These are phyloP conservation scores for Brassica hybrid DNA, from an alignment of 441 rosid genomes.

Conservation along the genomic window DNA sequence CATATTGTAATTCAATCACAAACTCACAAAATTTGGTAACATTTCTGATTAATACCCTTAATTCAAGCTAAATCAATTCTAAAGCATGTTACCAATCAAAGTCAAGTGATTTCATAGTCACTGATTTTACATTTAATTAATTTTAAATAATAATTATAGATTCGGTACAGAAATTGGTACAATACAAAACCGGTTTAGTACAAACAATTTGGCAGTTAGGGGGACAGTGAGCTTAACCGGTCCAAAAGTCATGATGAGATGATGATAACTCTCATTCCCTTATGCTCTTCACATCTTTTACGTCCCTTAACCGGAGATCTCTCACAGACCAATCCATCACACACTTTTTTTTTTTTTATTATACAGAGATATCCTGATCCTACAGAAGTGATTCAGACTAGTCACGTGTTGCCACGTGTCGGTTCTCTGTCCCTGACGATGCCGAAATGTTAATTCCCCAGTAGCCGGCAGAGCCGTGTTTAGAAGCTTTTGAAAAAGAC, in stretches of 20 bases:
- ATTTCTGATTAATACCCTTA: too few species aligned
- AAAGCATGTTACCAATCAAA: too few species aligned
- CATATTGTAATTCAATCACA: too few species aligned
- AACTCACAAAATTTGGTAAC: too few species aligned
- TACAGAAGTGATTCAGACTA: too few species aligned
- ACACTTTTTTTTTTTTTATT: not conserved
- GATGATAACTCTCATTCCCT: constrained; percentile 31
- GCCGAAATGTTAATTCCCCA: too few species aligned
- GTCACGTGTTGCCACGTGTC: too few species aligned
- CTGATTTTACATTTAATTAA: not conserved
- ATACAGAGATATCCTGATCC: too few species aligned
- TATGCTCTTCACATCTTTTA: constrained; percentile 41
- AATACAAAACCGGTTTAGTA: not conserved
- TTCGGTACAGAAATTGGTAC: not conserved
- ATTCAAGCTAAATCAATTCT: too few species aligned
- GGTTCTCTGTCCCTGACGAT: too few species aligned
- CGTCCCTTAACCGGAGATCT: constrained; percentile 29
- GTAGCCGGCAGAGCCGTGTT: too few species aligned
- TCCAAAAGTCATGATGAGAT: not conserved
- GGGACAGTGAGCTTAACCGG: not conserved
- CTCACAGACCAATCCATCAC: not conserved
- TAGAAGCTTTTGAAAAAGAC: too few species aligned
- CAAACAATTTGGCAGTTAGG: not conserved
- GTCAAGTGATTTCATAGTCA: not conserved
- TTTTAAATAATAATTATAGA: not conserved